Evolutionary conservation across 1,139 yeast genomes (phyloP).

Genomic region (Lipomyces yarrowii): DNA sequence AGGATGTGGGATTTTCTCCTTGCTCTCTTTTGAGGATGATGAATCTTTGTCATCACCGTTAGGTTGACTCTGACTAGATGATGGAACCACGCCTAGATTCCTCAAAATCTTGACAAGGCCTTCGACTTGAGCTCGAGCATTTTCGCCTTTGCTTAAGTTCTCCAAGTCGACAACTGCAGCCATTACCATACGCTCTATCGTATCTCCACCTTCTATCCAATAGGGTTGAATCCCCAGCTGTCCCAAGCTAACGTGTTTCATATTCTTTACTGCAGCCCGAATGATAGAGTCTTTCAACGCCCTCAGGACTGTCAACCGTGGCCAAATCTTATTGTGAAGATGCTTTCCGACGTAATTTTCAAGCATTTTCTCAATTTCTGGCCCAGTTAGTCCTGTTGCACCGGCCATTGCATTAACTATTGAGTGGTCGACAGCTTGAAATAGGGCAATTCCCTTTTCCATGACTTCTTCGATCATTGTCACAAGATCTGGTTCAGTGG

Average conservation of each 20-base stretch:
- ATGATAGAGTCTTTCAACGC: slow-evolving; percentile 41
- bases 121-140: slow-evolving; percentile 57
- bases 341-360: slow-evolving; percentile 73
- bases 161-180: slow-evolving; percentile 60
- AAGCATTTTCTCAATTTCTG: slow-evolving; percentile 54
- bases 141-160: slow-evolving; percentile 53
- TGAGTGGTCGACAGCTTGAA: slow-evolving; percentile 44
- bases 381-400: slow-evolving; percentile 50
- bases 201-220: slow-evolving; percentile 47
- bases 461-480: slow-evolving; percentile 44
- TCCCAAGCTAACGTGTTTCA: slow-evolving; percentile 63
- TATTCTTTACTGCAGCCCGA: slow-evolving; percentile 47
- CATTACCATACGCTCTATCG: slow-evolving; percentile 52
- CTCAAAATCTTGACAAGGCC: slow-evolving; percentile 59
- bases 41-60: slow-evolving; percentile 23
- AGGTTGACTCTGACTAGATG: slow-evolving; percentile 22
- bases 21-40: slow-evolving; percentile 30
- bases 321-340: slow-evolving; percentile 67
- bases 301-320: slow-evolving; percentile 47
- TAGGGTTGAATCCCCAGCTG: slow-evolving; percentile 65
- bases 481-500: slow-evolving; percentile 43
- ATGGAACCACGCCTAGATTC: slow-evolving; percentile 48
- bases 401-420: slow-evolving; percentile 40
- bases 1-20: slow-evolving; percentile 35
- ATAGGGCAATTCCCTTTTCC: slow-evolving; percentile 47